phyloP scores from a whole-genome alignment of 208 protist genomes.

The Phytomonas sp. region DNA sequence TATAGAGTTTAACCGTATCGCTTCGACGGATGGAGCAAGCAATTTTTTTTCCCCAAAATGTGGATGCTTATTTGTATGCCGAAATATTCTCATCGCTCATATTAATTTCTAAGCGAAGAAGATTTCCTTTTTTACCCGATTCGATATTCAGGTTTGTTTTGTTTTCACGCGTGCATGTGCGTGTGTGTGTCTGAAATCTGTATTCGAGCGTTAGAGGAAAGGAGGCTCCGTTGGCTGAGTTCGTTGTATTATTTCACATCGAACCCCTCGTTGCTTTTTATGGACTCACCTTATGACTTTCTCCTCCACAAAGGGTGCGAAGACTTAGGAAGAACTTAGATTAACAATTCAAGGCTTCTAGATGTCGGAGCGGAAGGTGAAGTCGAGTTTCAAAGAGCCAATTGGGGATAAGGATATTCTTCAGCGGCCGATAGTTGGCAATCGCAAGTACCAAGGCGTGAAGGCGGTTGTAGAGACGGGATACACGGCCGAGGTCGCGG shows the following conservation, averaged over 20 bases:
- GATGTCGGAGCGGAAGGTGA: background rate
- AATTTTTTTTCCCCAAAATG: background rate
- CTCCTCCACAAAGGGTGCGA: background rate
- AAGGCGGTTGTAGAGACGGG: conserved; percentile 78
- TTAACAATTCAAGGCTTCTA: background rate
- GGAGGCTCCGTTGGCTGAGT: background rate
- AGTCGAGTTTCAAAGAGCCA: conserved; percentile 24
- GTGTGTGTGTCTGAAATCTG: background rate
- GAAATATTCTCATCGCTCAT: background rate
- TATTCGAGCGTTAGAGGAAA: background rate
- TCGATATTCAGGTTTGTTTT: conserved; percentile 5
- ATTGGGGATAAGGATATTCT: conserved; percentile 77
- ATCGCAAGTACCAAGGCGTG: conserved; percentile 56
- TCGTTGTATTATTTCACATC: background rate
- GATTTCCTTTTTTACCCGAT: conserved; percentile 6
- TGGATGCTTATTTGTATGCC: background rate
- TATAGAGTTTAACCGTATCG: background rate
- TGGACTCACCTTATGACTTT: background rate
- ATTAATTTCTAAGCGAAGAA: conserved; percentile 10
- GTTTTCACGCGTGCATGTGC: background rate
- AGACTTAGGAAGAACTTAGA: background rate
- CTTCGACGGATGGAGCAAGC: background rate
- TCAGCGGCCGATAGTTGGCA: conserved; percentile 23
- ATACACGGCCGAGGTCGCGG: conserved; percentile 59
- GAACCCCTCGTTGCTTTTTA: background rate